phyloP scores from a whole-genome alignment of 202 grass and related monocot genomes.

The Setaria italica region DNA sequence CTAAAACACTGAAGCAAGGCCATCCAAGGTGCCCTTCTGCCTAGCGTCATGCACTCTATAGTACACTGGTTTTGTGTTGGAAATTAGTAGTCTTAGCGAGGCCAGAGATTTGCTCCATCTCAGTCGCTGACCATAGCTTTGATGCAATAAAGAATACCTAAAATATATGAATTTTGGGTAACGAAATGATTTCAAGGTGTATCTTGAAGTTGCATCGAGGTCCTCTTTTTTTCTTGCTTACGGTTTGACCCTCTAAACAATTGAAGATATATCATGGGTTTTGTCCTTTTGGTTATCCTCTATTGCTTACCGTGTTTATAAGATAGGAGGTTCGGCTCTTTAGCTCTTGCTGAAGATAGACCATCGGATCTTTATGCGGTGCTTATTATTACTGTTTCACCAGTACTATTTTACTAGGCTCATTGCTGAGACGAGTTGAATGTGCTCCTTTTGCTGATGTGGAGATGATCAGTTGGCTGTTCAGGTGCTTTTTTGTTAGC shows the following conservation, averaged over 20 bases:
- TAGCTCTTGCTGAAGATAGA: conserved; percentile 1
- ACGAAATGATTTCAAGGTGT: neutral
- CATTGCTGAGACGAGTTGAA: conserved; percentile 5
- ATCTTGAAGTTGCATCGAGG: neutral
- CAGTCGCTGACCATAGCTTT: neutral
- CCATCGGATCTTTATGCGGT: neutral
- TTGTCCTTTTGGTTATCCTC: neutral
- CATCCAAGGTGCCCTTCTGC: neutral
- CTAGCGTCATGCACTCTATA: neutral
- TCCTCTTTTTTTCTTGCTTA: neutral
- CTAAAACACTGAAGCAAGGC: neutral
- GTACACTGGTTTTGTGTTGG: neutral
- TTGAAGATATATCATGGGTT: neutral
- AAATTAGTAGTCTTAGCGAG: neutral
- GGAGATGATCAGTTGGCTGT: neutral
- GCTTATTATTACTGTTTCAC: neutral
- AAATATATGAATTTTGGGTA: neutral
- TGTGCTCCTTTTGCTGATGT: conserved; percentile 3
- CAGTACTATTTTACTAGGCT: neutral
- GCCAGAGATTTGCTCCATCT: neutral
- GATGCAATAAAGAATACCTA: neutral
- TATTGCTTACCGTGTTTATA: neutral
- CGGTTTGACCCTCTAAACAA: neutral
- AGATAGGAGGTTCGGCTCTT: neutral
- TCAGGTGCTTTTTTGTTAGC: neutral